Percentiles rank a stretch among this genome's conserved stretches.
Conservation (phyloP, 495 filamentous ascomycete genomes). For the Annulohypoxylon moriforme region DNA sequence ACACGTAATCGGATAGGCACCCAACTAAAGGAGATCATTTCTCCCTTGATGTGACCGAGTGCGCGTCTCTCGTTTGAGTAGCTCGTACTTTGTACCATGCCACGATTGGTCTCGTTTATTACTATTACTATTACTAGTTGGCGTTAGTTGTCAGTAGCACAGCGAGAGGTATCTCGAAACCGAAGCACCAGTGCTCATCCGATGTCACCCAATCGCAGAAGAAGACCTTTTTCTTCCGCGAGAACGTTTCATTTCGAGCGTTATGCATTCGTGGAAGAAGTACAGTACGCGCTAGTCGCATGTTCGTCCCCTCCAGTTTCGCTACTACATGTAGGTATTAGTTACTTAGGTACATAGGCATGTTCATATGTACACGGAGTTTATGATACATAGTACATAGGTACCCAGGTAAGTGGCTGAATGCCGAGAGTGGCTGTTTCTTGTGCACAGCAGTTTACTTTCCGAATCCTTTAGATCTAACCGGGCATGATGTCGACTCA, state of each 20-base stretch:
- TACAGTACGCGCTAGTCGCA: conserved; percentile 12
- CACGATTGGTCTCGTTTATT: conserved; percentile 11
- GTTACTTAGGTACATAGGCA: not conserved
- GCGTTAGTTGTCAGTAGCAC: not conserved
- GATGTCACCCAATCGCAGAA: conserved; percentile 19
- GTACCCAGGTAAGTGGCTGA: not conserved
- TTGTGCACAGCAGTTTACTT: not conserved
- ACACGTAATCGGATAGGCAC: conserved; percentile 14
- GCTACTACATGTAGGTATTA: not conserved
- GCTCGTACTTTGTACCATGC: conserved; percentile 8
- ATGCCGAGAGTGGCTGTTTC: not conserved
- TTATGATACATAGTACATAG: not conserved
- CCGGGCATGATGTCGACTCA: conserved; percentile 17
- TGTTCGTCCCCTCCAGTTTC: not conserved
- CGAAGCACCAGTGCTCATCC: conserved; percentile 8
- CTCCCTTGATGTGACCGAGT: conserved; percentile 12
- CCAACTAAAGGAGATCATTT: conserved; percentile 3
- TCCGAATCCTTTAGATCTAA: not conserved
- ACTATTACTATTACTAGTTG: conserved; percentile 11
- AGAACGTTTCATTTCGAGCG: conserved; percentile 17
- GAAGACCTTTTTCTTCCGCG: conserved; percentile 2
- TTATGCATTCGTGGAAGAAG: conserved; percentile 20
- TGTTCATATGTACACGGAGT: not conserved
- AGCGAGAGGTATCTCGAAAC: not conserved
- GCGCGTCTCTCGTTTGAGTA: conserved; percentile 12